Base-by-base conservation (phyloP, 768 basidiomycete species). In the Rhodosporidiobolus odoratus region DNA sequence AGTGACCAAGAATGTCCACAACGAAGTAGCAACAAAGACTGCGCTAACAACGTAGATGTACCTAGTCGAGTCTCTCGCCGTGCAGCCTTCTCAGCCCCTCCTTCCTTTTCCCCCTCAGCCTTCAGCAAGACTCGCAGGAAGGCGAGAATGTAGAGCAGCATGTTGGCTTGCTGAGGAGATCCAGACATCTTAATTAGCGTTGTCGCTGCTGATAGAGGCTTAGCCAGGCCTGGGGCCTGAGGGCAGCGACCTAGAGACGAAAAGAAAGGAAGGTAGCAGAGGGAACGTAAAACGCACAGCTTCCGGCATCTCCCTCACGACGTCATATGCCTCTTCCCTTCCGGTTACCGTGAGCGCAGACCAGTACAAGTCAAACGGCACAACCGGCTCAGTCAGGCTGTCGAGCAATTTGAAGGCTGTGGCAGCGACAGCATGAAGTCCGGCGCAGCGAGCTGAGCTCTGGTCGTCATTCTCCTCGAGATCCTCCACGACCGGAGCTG, bases 91-190 rank as follows among this genome's bases (percentile, higher is more conserved):
- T 59, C 65, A 1, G 37, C 16, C 10, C 2, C 2, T 15, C 53
- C 59, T 9, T 17, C 10, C 13, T 57, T 64, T 21, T 68, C 61
- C 4, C 16, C n/a, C 12, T n/a, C n/a, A n/a, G n/a, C n/a, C n/a
- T n/a, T n/a, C n/a, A 66, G 47, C 12, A 67, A 21, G 25, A 71
- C 35, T 25, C 69, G 69, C 0, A 71, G 48, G 61, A 71, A 71
- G 2, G 69, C 64, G 25, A 65, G 2, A 43, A 71, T 47, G 27
- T 71, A 66, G 7, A 71, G 47, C 23, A 71, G 34, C 16, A 57
- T 53, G 45, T 69, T 73, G 16, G 65, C 68, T 38, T 73, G 66
- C 71, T 72, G 53, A 4, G 19, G 30, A 35, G 41, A 32, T 4
- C 21, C 12, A 23, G 4, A 30, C 10, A 21, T 23, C 6, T 58